Percentiles rank a stretch among this genome's conserved stretches.
Conservation (phyloP, 306 rosid species). For the Ormosia semicastrata region DNA sequence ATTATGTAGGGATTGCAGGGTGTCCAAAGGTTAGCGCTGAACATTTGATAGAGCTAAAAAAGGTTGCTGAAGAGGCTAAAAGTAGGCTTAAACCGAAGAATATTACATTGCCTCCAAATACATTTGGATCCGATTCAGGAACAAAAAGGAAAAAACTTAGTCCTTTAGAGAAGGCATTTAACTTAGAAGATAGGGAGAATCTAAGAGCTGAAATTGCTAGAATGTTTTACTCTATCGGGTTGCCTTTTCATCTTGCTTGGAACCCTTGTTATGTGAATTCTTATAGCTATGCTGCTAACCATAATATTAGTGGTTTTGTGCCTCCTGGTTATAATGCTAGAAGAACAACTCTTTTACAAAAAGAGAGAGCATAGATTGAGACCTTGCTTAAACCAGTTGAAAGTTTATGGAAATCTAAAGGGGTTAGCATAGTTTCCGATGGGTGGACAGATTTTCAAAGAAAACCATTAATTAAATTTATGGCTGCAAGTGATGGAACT, state of each 20-base stretch:
- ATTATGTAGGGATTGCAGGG: background rate
- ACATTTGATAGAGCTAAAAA: background rate
- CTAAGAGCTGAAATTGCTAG: background rate
- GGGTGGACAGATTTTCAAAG: background rate
- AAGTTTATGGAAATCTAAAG: background rate
- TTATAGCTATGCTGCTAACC: background rate
- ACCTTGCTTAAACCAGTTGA: background rate
- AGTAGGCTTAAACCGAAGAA: background rate
- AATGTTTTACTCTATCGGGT: background rate
- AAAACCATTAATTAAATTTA: background rate
- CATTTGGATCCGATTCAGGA: too few relatives aligned
- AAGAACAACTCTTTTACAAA: background rate
- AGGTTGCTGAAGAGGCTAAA: background rate
- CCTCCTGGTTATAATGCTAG: background rate
- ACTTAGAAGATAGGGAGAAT: background rate
- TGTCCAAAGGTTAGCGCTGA: background rate
- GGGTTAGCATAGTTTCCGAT: background rate
- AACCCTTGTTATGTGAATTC: background rate
- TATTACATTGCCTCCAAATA: too few relatives aligned
- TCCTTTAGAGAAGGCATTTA: background rate
- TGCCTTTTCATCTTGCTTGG: background rate
- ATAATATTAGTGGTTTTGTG: background rate
- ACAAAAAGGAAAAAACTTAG: background rate
- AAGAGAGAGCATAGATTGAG: background rate
- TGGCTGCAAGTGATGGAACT: background rate